Base-by-base conservation (phyloP, 2,329 filamentous ascomycete species). In the Dactylellina cionopaga region DNA sequence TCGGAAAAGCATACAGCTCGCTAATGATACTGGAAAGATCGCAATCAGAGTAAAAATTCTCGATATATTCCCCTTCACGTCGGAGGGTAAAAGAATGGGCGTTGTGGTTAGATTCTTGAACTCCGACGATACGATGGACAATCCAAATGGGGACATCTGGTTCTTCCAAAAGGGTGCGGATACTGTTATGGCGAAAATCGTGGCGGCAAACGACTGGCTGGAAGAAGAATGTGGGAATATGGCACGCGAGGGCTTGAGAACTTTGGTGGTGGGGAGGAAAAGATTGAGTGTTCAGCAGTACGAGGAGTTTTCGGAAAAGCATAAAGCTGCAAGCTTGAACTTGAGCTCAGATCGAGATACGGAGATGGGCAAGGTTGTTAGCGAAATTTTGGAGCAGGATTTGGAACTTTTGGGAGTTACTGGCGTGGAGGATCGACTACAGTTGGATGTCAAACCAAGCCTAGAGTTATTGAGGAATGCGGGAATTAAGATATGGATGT, bases 171-270 rank as follows among this genome's bases (percentile, higher is more conserved):
- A 99, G 81, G 95, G 95, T 73, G 96, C 95, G 1, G 96, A 99
- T 79, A 98, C 95, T 0, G 94, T 99, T 75, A 99, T 99, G 96
- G 87, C 89, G n/a, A 86, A 89, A 2, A 98, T 99, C 75, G 95
- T 99, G 33, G 92, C 90, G 5, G 88, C 93, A 15, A 99, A 98
- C 78, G 95, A 99, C 82, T 99, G 95, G 96, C 87, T 99, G 0
- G 95, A 99, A 76, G 95, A 99, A 80, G 95, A 99, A 80, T 98
- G 95, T 0, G 92, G 92, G n/a, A 99, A 99, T 80, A 99, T 99
- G 96, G 96, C 96, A 4, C 89, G 95, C 49, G 96, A 99, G 83
- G 95, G 95, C 37, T 83, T 99, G 52, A 89, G 95, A 66, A 99
- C 95, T 0, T 85, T 99, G 4, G 95, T 99, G 4, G 90, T 99